phyloP scores from a whole-genome alignment of 768 basidiomycete species.

The Suillus lakei region DNA sequence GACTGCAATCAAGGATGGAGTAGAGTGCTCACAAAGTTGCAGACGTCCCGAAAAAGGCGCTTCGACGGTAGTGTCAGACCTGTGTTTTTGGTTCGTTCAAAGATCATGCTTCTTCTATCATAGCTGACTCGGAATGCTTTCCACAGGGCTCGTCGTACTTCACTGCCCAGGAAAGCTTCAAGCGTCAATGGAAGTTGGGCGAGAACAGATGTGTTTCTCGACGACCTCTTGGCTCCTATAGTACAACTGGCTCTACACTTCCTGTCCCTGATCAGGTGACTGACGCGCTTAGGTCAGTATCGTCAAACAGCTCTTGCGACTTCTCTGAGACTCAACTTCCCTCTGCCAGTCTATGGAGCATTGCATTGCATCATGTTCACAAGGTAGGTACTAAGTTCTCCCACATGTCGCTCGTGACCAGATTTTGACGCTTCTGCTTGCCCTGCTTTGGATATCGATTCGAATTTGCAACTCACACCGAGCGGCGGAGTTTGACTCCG shows the following conservation, averaged over 20 bases:
- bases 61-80: conserved; percentile 34
- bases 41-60: conserved; percentile 41
- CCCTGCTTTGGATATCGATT: background rate
- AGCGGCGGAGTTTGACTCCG: too few relatives aligned
- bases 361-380: background rate
- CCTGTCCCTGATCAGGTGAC: background rate
- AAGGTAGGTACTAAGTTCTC: background rate
- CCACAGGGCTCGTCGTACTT: background rate
- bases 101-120: background rate
- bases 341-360: background rate
- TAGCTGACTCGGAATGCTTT: background rate
- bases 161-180: background rate
- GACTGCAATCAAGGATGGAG: too few relatives aligned
- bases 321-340: background rate
- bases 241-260: too few relatives aligned
- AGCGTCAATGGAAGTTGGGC: background rate
- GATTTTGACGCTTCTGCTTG: background rate
- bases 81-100: background rate
- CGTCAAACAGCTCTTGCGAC: background rate
- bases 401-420: background rate
- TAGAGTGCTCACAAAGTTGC: conserved; percentile 41
- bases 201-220: background rate
- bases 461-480: too few relatives aligned
- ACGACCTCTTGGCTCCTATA: background rate
- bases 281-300: background rate